Evolutionary conservation across 108 stramenopile genomes (phyloP), one percentile per base, ranked within the genome.

Genomic region (Tribonema minus): DNA sequence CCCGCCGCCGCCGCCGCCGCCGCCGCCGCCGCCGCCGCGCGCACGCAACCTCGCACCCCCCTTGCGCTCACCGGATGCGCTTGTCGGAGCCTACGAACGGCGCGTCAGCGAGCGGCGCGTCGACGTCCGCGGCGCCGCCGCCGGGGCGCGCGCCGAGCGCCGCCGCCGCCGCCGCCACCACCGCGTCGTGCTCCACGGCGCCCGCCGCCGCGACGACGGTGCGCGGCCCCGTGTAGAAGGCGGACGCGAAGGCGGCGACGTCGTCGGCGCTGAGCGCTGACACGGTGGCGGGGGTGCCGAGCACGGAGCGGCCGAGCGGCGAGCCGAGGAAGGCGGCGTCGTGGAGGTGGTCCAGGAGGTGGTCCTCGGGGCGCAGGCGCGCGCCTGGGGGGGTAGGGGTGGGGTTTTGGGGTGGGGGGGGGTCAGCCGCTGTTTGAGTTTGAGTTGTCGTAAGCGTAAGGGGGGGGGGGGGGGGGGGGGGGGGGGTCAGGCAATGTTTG

Each of bases 201-300:
- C 98, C 98, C 2, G 98, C 96, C 23, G 93, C 98, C 29, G 95
- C 94, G 68, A 99, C 90, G 38, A 97, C 96, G 89, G 96, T 94
- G 2, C 92, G 88, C 0, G 92, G 91, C 6, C 94, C 96, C 5
- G 95, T 91, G 88, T 97, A 97, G 80, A 96, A 92, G 20, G 93
- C 92, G 32, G 91, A 80, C 62, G 93, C 91, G 88, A 96, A 98
- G 74, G 89, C 85, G 30, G 76, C 70, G 39, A 97, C 81, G 74
- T 96, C 94, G 38, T 87, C 84, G 27, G 89, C 86, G 25, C 86
- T 86, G 71, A 99, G 84, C 20, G 63, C 76, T 4, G 70, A 79
- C 70, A 99, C 96, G 80, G 96, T 97, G 71, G 88, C 88, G 63
- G 93, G 91, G 28, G 92, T 87, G 23, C 98, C 98, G 35, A 97